Base-by-base conservation (phyloP, 371 early-diverging fungal genomes). In the Scutellospora calospora region DNA sequence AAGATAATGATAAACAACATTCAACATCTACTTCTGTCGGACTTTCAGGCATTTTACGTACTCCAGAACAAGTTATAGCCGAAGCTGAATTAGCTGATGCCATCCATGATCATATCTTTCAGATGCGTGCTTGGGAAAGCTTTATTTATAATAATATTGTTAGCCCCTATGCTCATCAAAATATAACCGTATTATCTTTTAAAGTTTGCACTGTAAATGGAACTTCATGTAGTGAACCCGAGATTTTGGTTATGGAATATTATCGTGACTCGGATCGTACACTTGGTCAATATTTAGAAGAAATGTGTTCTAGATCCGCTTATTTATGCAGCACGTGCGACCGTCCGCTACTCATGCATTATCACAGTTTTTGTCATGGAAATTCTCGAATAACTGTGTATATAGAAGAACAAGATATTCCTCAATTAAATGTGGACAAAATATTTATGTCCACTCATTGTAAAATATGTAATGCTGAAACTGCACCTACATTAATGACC, bases 371-470 rank as follows among this genome's bases (percentile, higher is more conserved):
- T 86, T 92, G 94, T 9, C 97, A 98, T 81, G 93, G 93, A 20
- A 85, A 91, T 77, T 93, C 94, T 14, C 86, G 92, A 45, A 87
- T 97, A 18, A 93, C 88, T 55, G 94, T 98, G 0, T 91, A 96
- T 5, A 94, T 95, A 76, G 87, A 88, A 20, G 35, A 77, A 41
- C 0, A 9, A 45, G 45, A 9, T 11, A 1, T 9, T 11, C 9
- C 45, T 45, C 45, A 45, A 0, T 11, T 45, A 9, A 45, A 80
- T 51, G 83, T 90, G 29, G 88, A 89, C 25, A 92, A 92, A 3
- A 93, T 97, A 57, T 82, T 93, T 63, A 95, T 96, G 91, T 97
- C 95, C 94, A 93, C 94, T 65, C 86, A 87, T 57, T 98, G 98
- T 84, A 88, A 87, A 51, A 78, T 89, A 2, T 98, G 98, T 83